Evolutionary conservation across 2,329 filamentous ascomycete genomes (phyloP), one percentile per base, ranked within the genome.

Genomic region (Fusarium torulosum): DNA sequence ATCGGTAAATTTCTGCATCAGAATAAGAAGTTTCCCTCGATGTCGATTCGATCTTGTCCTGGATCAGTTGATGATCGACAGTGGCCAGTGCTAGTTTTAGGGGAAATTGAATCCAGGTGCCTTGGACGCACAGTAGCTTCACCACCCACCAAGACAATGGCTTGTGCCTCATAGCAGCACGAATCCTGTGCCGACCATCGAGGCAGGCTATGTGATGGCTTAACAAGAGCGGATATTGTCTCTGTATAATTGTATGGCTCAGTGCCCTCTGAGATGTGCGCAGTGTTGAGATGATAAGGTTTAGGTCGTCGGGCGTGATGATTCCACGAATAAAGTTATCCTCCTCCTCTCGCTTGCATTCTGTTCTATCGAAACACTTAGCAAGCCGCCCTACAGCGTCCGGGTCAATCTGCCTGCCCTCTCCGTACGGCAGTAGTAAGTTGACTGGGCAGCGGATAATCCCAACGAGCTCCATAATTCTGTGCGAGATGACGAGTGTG

Each of bases 91-190:
- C 37, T 23, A 52, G 21, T 17, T 52, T 41, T 4, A 21, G 37
- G 15, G 49, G 50, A 23, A 53, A 53, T n/a, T 35, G 19, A 19
- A 53, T n/a, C 49, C 38, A 53, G 49, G 15, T 53, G 42, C 49
- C 49, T 38, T 43, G 38, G 5, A 53, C 49, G 17, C 49, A 43
- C 27, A 33, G 27, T 6, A 53, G 27, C 14, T 35, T 53, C 27
- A 53, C 49, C 38, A 43, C 49, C 49, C 49, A 53, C 49, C 49
- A 53, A 19, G 49, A 53, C 15, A 43, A 27, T 9, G 49, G 49
- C n/a, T 35, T 33, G 27, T 53, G 25, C 20, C 27, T 17, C 19
- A 31, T 17, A 17, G 27, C 27, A 14, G 49, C 49, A 33, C 49
- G 25, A 17, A 53, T 33, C 27, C 49, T 53, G 17, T 53, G 49